Conservation (phyloP, 768 basidiomycete species). For the Termitomyces sp. region DNA sequence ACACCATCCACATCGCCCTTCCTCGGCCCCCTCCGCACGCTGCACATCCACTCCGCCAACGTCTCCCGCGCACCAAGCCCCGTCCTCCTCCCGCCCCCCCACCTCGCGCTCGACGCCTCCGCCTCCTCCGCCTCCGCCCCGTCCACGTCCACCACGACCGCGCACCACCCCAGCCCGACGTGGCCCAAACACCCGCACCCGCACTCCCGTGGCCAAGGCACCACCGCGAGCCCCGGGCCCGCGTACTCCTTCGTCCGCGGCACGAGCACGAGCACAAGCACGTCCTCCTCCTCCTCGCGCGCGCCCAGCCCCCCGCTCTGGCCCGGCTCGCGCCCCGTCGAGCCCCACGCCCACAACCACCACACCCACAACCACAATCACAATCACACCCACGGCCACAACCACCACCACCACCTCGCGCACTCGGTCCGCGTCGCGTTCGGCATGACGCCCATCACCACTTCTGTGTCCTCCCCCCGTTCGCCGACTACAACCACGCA, state of each 20-base stretch:
- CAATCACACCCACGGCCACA: conserved; percentile 40
- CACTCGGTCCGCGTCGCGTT: conserved; percentile 86
- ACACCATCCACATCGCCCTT: conserved; percentile 73
- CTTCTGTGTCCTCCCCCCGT: background rate
- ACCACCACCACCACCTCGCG: conserved; percentile 63
- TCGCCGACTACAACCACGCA: too few relatives aligned
- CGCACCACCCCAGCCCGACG: background rate
- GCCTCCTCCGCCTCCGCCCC: conserved; percentile 9
- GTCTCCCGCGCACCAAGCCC: conserved; percentile 74
- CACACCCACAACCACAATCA: conserved; percentile 30
- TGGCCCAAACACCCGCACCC: too few relatives aligned
- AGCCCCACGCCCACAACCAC: too few relatives aligned
- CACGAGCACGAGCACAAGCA: conserved; percentile 38
- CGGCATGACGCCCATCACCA: conserved; percentile 83
- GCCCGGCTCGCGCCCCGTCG: conserved; percentile 31
- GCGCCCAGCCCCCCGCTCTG: conserved; percentile 63
- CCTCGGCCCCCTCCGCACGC: conserved; percentile 70
- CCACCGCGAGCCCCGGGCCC: too few relatives aligned
- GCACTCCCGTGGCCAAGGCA: background rate
- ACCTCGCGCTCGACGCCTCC: conserved; percentile 22
- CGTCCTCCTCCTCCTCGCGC: conserved; percentile 52
- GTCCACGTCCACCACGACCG: background rate
- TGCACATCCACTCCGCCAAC: conserved; percentile 70
- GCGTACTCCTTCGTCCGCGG: conserved; percentile 28
- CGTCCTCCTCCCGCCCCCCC: conserved; percentile 56